These are phyloP conservation scores for Lipomyces chichibuensis DNA, from an alignment of 805 yeast species.

Conservation along the genomic window DNA sequence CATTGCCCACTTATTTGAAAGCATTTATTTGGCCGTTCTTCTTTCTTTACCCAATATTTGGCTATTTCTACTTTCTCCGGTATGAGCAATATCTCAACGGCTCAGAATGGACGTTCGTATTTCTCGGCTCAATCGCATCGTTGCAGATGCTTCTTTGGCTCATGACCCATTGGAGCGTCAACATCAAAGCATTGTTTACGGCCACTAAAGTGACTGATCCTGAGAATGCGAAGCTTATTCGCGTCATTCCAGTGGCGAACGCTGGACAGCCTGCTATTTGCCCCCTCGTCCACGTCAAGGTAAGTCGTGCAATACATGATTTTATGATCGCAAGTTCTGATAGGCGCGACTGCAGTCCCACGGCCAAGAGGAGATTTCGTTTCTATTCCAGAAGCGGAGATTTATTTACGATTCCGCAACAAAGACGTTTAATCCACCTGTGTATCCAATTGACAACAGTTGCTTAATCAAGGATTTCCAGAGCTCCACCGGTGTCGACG, in stretches of 20 bases:
- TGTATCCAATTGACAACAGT: constrained; percentile 56
- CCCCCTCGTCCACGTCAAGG: constrained; percentile 25
- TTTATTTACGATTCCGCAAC: constrained; percentile 65
- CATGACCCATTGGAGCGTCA: constrained; percentile 92
- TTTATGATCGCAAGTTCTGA: not conserved
- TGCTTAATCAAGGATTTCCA: constrained; percentile 52
- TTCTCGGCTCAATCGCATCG: constrained; percentile 70
- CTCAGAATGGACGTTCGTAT: constrained; percentile 94
- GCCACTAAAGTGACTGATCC: constrained; percentile 58
- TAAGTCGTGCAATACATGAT: constrained; percentile 5
- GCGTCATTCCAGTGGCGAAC: constrained; percentile 80
- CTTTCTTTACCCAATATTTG: constrained; percentile 73
- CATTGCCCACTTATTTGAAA: constrained; percentile 60
- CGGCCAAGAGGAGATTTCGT: constrained; percentile 66
- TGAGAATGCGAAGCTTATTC: constrained; percentile 68
- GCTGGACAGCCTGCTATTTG: constrained; percentile 84
- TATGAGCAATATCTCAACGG: constrained; percentile 86
- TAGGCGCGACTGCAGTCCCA: constrained; percentile 45
- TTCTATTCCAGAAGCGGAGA: constrained; percentile 89
- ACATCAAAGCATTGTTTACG: constrained; percentile 69
- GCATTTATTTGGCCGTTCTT: constrained; percentile 86
- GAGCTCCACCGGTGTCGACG: constrained; percentile 53
- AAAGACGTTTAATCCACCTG: constrained; percentile 75
- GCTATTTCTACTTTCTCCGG: constrained; percentile 62
- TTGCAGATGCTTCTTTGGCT: constrained; percentile 76